Conservation (phyloP, 1,139 yeast species). For the Yamadazyma blattariae region DNA sequence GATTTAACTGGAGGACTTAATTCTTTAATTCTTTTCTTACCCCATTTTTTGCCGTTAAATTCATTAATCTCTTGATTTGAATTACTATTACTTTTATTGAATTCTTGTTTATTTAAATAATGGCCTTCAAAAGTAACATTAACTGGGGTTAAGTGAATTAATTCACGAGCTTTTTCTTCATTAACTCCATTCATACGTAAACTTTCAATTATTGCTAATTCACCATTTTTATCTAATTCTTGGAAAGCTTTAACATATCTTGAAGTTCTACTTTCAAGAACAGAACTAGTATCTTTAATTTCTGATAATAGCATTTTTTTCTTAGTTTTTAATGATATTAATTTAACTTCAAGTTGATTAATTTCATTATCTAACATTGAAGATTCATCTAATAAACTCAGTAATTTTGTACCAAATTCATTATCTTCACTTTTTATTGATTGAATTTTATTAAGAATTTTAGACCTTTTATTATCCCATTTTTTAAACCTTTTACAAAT, state of each 20-base stretch:
- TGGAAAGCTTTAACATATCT: constrained; percentile 40
- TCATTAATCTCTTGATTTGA: neutral
- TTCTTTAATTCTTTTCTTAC: neutral
- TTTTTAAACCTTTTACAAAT: constrained; percentile 33
- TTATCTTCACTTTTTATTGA: constrained; percentile 41
- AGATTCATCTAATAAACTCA: constrained; percentile 33
- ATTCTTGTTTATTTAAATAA: constrained; percentile 9
- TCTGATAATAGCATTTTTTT: constrained; percentile 38
- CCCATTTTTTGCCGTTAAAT: neutral
- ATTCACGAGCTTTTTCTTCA: constrained; percentile 16
- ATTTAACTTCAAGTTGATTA: constrained; percentile 32
- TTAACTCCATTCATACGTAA: constrained; percentile 24
- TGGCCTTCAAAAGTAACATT: constrained; percentile 28
- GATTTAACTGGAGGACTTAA: constrained; percentile 1
- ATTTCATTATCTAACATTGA: constrained; percentile 41
- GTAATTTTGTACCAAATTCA: constrained; percentile 45
- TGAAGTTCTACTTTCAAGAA: constrained; percentile 50
- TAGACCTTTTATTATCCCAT: constrained; percentile 44
- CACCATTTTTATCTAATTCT: constrained; percentile 40
- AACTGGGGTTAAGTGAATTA: constrained; percentile 25
- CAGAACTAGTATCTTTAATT: constrained; percentile 50
- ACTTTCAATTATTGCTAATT: constrained; percentile 25
- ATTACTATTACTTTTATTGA: neutral
- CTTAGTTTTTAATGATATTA: constrained; percentile 35
- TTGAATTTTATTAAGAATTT: constrained; percentile 33